Conservation (phyloP, 306 rosid species). For the Medicago arabica region DNA sequence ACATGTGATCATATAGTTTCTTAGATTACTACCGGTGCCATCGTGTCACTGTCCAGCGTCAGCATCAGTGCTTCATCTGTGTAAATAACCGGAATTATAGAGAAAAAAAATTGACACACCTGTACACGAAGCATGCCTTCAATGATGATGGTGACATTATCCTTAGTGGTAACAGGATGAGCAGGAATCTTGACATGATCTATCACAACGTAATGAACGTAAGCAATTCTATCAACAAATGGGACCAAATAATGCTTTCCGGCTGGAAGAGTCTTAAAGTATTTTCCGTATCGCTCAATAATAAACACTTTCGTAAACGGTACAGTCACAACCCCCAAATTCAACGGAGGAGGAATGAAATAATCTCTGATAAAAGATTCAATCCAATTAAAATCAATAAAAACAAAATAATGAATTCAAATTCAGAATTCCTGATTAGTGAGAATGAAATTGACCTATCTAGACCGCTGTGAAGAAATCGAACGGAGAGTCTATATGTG, state of each 20-base stretch:
- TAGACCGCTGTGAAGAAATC: constrained; percentile 62
- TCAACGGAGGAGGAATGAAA: constrained; percentile 80
- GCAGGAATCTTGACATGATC: constrained; percentile 84
- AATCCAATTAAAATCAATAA: not conserved
- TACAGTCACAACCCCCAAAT: constrained; percentile 95
- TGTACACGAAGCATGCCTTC: constrained; percentile 94
- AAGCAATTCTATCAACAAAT: constrained; percentile 81
- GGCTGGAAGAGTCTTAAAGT: constrained; percentile 80
- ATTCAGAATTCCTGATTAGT: not conserved
- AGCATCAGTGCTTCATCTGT: too few species aligned
- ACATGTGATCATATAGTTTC: too few species aligned
- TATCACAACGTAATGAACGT: constrained; percentile 88
- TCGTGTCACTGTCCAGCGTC: too few species aligned
- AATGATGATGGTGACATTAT: constrained; percentile 82
- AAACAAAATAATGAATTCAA: not conserved
- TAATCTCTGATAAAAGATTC: constrained; percentile 44
- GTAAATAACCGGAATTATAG: not conserved
- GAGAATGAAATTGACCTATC: constrained; percentile 60
- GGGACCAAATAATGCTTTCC: constrained; percentile 94
- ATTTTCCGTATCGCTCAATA: constrained; percentile 89
- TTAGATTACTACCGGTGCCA: too few species aligned
- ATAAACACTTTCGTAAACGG: constrained; percentile 92
- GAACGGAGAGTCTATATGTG: constrained; percentile 49
- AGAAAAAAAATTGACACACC: constrained; percentile 45
- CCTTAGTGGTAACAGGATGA: constrained; percentile 91